Evolutionary conservation across 805 yeast genomes (phyloP), one percentile per base, ranked within the genome.

Genomic region (Huiozyma naganishii): DNA sequence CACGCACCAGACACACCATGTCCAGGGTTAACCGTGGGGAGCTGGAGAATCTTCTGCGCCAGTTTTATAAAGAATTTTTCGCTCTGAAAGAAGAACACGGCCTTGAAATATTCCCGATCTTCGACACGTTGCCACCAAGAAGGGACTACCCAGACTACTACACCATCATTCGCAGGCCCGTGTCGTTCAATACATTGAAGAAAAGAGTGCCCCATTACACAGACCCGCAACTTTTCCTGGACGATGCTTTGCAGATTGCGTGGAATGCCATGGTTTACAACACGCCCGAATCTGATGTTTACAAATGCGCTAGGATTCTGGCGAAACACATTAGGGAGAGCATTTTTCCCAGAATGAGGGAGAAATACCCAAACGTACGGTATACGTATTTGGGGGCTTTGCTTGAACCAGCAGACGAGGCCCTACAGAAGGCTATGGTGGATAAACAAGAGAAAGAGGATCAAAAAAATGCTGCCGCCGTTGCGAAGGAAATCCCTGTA

Each of bases 181-280:
- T 84, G 57, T 85, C 95, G 5, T 74, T 89, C 49, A 79, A 80
- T 52, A 78, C 81, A 49, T 75, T 89, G 45, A 79, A 75, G 46
- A 73, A 79, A 50, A 71, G 75, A 48, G 64, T 84, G 32, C 76
- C 76, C 47, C 63, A 62, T 39, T 88, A 88, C 64, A 61, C 69
- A 2, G 70, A 69, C 35, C 77, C 87, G 1, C 84, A 80, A 53
- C 80, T 77, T 39, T 88, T 88, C 58, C 67, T 90, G 33, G 73
- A 69, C 47, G 96, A 89, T 59, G 59, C 89, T 45, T 85, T 81
- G 1, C 94, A 85, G 61, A 84, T 90, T 42, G 73, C 85, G 0
- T 86, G 95, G 88, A 90, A 90, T 58, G 97, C 97, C 1, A 75
- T 83, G 47, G 74, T 79, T 39, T 90, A 81, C 64, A 89, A 90